Conservation (phyloP, 202 grass and related monocot genomes). For the Bolboschoenoplectus hybrid region DNA sequence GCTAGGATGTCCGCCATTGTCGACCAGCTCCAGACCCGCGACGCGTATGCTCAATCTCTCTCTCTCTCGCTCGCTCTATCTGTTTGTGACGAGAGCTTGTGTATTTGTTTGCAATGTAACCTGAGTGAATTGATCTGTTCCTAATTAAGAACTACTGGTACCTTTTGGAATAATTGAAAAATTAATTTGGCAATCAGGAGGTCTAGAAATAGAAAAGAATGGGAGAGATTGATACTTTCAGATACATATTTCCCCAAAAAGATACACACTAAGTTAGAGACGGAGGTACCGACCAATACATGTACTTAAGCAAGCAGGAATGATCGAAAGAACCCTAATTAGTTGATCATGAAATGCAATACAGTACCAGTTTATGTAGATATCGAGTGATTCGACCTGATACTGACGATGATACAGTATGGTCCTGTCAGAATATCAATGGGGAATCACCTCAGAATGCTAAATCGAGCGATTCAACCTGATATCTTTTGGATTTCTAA, state of each 20-base stretch:
- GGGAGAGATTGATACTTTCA: neutral
- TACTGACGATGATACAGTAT: neutral
- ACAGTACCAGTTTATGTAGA: neutral
- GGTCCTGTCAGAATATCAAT: neutral
- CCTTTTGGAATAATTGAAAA: neutral
- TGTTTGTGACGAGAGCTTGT: neutral
- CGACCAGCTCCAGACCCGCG: slow-evolving; percentile 42
- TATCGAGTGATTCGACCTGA: neutral
- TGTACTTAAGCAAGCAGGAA: neutral
- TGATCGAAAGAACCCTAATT: neutral
- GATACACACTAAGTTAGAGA: neutral
- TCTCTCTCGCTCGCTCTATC: neutral
- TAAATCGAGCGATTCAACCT: neutral
- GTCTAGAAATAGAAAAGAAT: neutral
- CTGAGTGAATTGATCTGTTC: neutral
- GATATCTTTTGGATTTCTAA: neutral
- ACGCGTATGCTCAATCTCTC: slow-evolving; percentile 44
- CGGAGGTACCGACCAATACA: neutral
- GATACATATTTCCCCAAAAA: neutral
- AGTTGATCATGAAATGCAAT: neutral
- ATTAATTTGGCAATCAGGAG: neutral
- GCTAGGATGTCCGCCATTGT: slow-evolving; percentile 44
- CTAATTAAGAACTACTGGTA: neutral
- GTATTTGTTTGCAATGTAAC: neutral
- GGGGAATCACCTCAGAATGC: neutral